Percentiles rank a stretch among this genome's conserved stretches.
phyloP scores from a whole-genome alignment of 495 filamentous ascomycete species.

The Aspergillus wentii region DNA sequence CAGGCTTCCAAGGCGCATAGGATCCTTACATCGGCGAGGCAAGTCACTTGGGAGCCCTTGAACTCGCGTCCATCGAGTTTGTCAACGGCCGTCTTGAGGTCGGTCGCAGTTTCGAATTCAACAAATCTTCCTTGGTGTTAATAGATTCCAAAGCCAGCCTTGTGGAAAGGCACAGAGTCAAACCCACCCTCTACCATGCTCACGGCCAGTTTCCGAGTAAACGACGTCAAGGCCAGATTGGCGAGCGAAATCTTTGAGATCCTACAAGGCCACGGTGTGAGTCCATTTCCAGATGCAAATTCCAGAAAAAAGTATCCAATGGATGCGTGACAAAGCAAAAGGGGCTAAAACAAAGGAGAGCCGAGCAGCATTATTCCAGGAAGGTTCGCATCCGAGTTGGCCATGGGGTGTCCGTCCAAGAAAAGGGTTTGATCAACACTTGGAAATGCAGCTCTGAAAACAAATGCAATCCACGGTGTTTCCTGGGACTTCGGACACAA shows the following conservation, averaged over 20 bases:
- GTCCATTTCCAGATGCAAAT: constrained; percentile 35
- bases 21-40: constrained; percentile 74
- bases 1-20: constrained; percentile 9
- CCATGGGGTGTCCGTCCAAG: constrained; percentile 4
- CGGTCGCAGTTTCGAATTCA: constrained; percentile 89
- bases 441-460: constrained; percentile 14
- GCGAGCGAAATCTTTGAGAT: constrained; percentile 98
- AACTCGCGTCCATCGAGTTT: constrained; percentile 90
- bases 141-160: constrained; percentile 9
- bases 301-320: constrained; percentile 20
- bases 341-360: constrained; percentile 2
- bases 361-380: neutral
- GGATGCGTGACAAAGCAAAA: constrained; percentile 8
- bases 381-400: constrained; percentile 6
- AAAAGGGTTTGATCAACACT: neutral
- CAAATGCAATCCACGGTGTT: constrained; percentile 17
- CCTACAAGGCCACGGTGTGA: constrained; percentile 55
- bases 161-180: constrained; percentile 5
- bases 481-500: too few relatives aligned
- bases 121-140: constrained; percentile 80
- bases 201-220: constrained; percentile 93
- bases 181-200: constrained; percentile 88
- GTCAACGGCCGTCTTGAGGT: constrained; percentile 84
- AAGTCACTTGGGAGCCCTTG: constrained; percentile 78
- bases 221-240: constrained; percentile 96